Percentiles rank a stretch among this genome's conserved stretches.
These are phyloP conservation scores for Verbena officinalis DNA, from an alignment of 257 asterid species.

Conservation along the genomic window DNA sequence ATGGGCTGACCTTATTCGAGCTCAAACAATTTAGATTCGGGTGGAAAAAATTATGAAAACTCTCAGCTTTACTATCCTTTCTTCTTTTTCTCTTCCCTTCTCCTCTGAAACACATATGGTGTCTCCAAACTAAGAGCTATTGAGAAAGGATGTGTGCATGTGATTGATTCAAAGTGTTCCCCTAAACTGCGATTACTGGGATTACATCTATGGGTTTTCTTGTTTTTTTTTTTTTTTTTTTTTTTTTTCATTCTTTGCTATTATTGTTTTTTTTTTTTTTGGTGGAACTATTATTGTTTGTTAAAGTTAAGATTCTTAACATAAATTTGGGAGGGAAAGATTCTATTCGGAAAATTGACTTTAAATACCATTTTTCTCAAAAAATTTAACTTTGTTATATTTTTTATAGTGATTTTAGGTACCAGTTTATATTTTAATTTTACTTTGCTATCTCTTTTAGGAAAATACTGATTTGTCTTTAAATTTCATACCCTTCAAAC, in stretches of 20 bases:
- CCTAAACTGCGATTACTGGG: constrained; percentile 5
- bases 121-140: constrained; percentile 28
- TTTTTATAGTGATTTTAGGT: too few relatives aligned
- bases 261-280: constrained; percentile 9
- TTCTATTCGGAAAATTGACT: too few relatives aligned
- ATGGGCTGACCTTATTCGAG: constrained; percentile 60
- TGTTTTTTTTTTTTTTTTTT: not conserved
- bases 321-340: constrained; percentile 28
- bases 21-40: constrained; percentile 52
- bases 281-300: constrained; percentile 12
- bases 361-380: too few relatives aligned
- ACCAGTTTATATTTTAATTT: too few relatives aligned
- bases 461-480: too few relatives aligned
- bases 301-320: constrained; percentile 13
- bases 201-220: not conserved
- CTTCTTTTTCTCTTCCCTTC: constrained; percentile 43
- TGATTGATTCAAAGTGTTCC: not conserved
- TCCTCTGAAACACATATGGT: constrained; percentile 54
- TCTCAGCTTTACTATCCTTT: constrained; percentile 35
- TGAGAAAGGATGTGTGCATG: not conserved
- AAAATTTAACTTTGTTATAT: too few relatives aligned
- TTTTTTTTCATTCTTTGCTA: not conserved
- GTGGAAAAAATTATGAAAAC: constrained; percentile 25
- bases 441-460: too few relatives aligned
- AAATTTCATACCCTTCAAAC: too few relatives aligned